Evolutionary conservation across 306 rosid species (phyloP), one percentile per base, ranked within the genome.

Genomic region (Calophaca sinica): DNA sequence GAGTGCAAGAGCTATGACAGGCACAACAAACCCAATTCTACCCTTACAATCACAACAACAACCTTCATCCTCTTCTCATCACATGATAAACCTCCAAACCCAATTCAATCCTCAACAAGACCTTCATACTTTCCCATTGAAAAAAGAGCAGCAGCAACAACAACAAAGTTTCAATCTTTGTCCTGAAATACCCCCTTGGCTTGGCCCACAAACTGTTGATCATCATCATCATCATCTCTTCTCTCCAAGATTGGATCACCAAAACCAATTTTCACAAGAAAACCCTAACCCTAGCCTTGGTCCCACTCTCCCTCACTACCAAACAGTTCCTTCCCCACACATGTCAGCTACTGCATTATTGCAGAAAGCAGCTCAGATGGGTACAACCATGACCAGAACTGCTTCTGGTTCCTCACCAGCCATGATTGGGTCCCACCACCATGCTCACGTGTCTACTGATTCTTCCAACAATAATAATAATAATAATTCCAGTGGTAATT

Each of bases 291-390:
- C 90, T 94, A 85, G 77, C 33, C 66, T 64, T 46, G 89, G 91
- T 11, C 81, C 90, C 83, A 80, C 86, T 32, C 76, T 86, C 35
- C 89, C 89, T 53, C 82, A 79, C 49, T 82, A 80, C 84, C 89
- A 84, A 64, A 49, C 89, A 42, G 66, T 81, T 2, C 72, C 88
- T 13, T 86, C 93, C n/a, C 84, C 96, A 2, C 92, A 90, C 83
- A 89, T 96, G 93, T 92, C 99, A 71, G 99, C 99, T 80, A 92
- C 98, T 58, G 99, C 98, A 49, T 82, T 96, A 85, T 89, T 96
- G 9, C 99, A 96, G 86, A 96, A 90, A 81, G 98, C 99, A 75
- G 94, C 99, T 62, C 92, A 92, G 72, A 90, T 94, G 90, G 99
- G 99, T 66, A 87, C 97, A 64, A 90, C 96, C 59, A 86, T 51